Evolutionary conservation across 768 basidiomycete genomes (phyloP).

Genomic region (Podaxis sp.): DNA sequence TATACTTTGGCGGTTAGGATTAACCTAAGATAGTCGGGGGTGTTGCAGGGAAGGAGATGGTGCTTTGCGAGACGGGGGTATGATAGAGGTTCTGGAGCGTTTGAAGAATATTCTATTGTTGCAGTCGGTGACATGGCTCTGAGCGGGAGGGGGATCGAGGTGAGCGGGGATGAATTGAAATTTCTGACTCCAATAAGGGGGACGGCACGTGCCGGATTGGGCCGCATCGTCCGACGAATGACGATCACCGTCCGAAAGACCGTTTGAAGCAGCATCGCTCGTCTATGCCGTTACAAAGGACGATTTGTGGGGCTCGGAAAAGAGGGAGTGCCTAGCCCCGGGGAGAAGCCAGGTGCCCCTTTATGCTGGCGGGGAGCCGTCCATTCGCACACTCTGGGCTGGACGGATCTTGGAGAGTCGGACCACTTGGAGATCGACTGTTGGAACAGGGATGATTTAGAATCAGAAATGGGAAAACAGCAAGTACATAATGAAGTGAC

Average conservation of each 20-base stretch:
- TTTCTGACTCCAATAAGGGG: not conserved
- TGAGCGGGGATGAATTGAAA: conserved; percentile 4
- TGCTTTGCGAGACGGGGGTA: conserved; percentile 72
- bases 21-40: conserved; percentile 85
- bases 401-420: conserved; percentile 9
- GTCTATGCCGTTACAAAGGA: not conserved
- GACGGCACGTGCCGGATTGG: conserved; percentile 10
- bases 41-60: conserved; percentile 58
- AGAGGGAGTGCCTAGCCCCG: not conserved
- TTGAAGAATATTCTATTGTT: conserved; percentile 67
- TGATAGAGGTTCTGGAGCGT: conserved; percentile 59
- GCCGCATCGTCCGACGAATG: conserved; percentile 5
- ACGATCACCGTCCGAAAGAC: not conserved
- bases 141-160: conserved; percentile 12
- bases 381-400: not conserved
- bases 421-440: not conserved
- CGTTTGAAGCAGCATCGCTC: not conserved
- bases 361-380: not conserved
- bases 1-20: conserved; percentile 91
- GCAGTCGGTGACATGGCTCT: conserved; percentile 41
- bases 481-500: not conserved
- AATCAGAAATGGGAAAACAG: not conserved
- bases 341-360: not conserved
- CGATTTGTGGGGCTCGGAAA: not conserved
- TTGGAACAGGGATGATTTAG: not conserved